A percentile compares a stretch with the other conserved stretches of the same genome.
Conservation (phyloP, 2,329 filamentous ascomycete species). For the Pyrenochaeta sp. region DNA sequence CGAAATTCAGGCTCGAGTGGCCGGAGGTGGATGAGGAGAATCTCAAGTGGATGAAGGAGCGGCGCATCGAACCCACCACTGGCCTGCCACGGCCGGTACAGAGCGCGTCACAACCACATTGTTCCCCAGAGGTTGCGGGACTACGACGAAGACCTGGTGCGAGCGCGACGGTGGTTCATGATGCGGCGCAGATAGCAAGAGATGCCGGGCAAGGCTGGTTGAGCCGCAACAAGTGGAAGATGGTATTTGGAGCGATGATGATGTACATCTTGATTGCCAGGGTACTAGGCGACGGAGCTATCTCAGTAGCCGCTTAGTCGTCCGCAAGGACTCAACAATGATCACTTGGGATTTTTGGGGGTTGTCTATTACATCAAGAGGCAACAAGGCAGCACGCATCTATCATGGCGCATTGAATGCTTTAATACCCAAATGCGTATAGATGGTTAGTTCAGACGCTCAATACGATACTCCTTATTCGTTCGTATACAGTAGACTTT, state of each 20-base stretch:
- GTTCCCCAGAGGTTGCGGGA: slow-evolving; percentile 69
- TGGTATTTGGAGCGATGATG: slow-evolving; percentile 76
- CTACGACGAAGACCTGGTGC: slow-evolving; percentile 69
- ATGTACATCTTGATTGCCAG: slow-evolving; percentile 84
- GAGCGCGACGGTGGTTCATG: slow-evolving; percentile 76
- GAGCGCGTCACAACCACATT: slow-evolving; percentile 57
- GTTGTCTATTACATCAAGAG: not conserved
- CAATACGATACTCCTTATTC: not conserved
- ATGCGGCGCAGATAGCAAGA: slow-evolving; percentile 73
- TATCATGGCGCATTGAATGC: slow-evolving; percentile 14
- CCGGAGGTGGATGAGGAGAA: slow-evolving; percentile 89
- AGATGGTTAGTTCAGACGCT: not conserved
- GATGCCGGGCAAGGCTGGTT: slow-evolving; percentile 86
- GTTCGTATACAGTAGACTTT: not conserved
- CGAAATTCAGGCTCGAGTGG: slow-evolving; percentile 91
- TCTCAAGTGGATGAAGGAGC: slow-evolving; percentile 87
- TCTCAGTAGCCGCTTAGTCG: slow-evolving; percentile 15
- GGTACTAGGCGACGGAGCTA: slow-evolving; percentile 66
- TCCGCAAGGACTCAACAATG: not conserved
- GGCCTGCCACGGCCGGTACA: slow-evolving; percentile 70
- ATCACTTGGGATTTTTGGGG: not conserved
- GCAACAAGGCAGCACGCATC: not conserved
- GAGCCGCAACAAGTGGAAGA: slow-evolving; percentile 77
- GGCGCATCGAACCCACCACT: slow-evolving; percentile 79
- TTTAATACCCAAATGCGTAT: slow-evolving; percentile 10